Percentiles rank a stretch among this genome's conserved stretches.
Conservation (phyloP, 352 stramenopile genomes). For the Phytopythium sindhum region DNA sequence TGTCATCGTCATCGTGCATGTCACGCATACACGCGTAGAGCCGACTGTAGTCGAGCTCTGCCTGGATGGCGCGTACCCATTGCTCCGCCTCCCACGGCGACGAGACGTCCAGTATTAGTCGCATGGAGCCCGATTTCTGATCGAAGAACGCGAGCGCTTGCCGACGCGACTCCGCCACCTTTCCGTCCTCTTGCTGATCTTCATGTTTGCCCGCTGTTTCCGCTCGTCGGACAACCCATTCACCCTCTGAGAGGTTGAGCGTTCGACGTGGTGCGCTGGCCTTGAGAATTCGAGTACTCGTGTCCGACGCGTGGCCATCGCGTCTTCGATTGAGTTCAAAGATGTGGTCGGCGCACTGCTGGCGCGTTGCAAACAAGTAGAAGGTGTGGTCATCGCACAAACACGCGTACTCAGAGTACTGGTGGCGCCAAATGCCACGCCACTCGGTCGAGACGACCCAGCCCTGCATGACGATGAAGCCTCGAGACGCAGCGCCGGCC, state of each 20-base stretch:
- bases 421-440: constrained; percentile 61
- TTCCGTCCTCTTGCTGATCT: neutral
- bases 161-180: constrained; percentile 12
- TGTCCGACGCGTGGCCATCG: constrained; percentile 16
- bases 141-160: constrained; percentile 74
- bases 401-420: constrained; percentile 54
- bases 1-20: constrained; percentile 11
- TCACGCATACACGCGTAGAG: constrained; percentile 21
- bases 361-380: constrained; percentile 48
- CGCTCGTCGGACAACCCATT: constrained; percentile 51
- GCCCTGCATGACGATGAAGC: constrained; percentile 28
- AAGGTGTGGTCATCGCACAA: constrained; percentile 57
- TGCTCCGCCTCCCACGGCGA: constrained; percentile 28
- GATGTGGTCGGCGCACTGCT: constrained; percentile 49
- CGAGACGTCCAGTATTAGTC: constrained; percentile 49
- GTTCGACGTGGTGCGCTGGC: constrained; percentile 32
- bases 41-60: constrained; percentile 34
- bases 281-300: constrained; percentile 43
- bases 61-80: constrained; percentile 45
- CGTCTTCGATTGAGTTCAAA: constrained; percentile 40
- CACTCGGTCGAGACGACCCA: constrained; percentile 61
- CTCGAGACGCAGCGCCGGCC: constrained; percentile 19
- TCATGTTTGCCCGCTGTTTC: constrained; percentile 11
- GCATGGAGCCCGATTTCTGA: constrained; percentile 25
- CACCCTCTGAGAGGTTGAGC: constrained; percentile 38